These are phyloP conservation scores for Cryptosporidium bovis DNA, from an alignment of 169 alveolate species.

Conservation along the genomic window DNA sequence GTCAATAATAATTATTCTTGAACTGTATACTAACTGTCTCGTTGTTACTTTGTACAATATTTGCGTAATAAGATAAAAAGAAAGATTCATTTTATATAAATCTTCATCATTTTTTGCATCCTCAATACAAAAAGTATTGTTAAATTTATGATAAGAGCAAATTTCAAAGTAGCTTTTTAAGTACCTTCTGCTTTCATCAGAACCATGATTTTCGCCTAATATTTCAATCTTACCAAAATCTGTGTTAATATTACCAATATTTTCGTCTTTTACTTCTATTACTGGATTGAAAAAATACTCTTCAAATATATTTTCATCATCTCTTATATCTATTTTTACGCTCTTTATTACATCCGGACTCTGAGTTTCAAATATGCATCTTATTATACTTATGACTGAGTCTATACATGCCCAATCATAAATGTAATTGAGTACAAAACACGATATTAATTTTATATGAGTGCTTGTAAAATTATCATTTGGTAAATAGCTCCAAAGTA, in stretches of 20 bases:
- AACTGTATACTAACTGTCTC: conserved; percentile 45
- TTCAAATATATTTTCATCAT: conserved; percentile 39
- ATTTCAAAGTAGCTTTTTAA: conserved; percentile 23
- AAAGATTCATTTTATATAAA: conserved; percentile 28
- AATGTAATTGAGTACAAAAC: conserved; percentile 57
- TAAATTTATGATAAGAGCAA: conserved; percentile 54
- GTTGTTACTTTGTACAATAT: conserved; percentile 41
- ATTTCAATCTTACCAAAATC: conserved; percentile 9
- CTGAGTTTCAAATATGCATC: conserved; percentile 15
- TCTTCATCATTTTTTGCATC: conserved; percentile 39
- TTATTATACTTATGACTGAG: conserved; percentile 34
- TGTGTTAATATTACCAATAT: background rate
- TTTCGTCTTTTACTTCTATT: background rate
- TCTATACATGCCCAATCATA: conserved; percentile 71
- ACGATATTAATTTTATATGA: conserved; percentile 36
- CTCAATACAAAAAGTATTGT: conserved; percentile 6
- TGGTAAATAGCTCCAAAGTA: conserved; percentile 30
- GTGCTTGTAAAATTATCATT: conserved; percentile 18
- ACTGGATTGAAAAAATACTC: conserved; percentile 55
- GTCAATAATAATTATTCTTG: conserved; percentile 55
- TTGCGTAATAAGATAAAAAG: conserved; percentile 52
- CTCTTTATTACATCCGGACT: background rate
- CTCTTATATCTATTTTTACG: conserved; percentile 31
- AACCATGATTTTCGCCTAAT: background rate
- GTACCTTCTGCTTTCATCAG: background rate